A percentile compares a stretch with the other conserved stretches of the same genome.
phyloP scores from a whole-genome alignment of 352 stramenopile genomes.

The Pythium brassicae region DNA sequence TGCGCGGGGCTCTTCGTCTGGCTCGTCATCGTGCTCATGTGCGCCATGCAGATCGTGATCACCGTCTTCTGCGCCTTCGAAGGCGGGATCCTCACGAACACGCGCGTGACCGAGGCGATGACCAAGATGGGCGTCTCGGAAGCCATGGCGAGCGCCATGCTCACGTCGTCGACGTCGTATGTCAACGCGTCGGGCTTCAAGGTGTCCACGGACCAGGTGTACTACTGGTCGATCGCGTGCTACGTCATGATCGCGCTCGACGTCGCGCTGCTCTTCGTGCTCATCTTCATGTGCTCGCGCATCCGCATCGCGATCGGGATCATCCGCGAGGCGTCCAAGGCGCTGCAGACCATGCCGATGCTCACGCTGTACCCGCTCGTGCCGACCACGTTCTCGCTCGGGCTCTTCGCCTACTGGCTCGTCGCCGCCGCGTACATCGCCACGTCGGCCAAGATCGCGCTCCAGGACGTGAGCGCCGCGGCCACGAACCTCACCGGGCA shows the following conservation, averaged over 20 bases:
- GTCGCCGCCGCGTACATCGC: slow-evolving; percentile 77
- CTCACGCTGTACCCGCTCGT: slow-evolving; percentile 76
- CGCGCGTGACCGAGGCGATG: slow-evolving; percentile 45
- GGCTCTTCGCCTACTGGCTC: slow-evolving; percentile 72
- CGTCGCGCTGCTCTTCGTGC: slow-evolving; percentile 51
- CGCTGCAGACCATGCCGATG: slow-evolving; percentile 71
- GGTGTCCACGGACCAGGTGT: slow-evolving; percentile 39
- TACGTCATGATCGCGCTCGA: slow-evolving; percentile 72
- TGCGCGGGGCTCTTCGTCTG: slow-evolving; percentile 79
- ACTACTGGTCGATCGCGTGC: slow-evolving; percentile 72
- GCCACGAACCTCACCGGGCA: slow-evolving; percentile 19
- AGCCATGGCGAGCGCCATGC: slow-evolving; percentile 23
- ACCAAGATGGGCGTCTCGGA: slow-evolving; percentile 42
- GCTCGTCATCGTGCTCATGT: slow-evolving; percentile 63
- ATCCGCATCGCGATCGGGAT: slow-evolving; percentile 86
- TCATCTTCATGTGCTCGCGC: slow-evolving; percentile 79
- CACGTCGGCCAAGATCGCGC: slow-evolving; percentile 47
- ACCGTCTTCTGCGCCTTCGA: slow-evolving; percentile 79
- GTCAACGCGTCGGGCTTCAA: slow-evolving; percentile 48
- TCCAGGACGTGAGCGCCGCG: slow-evolving; percentile 37
- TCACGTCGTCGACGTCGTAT: slow-evolving; percentile 43
- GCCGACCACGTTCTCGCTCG: slow-evolving; percentile 59
- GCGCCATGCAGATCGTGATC: slow-evolving; percentile 59
- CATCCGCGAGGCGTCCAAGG: slow-evolving; percentile 81
- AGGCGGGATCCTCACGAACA: slow-evolving; percentile 50